Evolutionary conservation across 2,329 filamentous ascomycete genomes (phyloP), one percentile per base, ranked within the genome.

Genomic region (Neoascochyta sp.): DNA sequence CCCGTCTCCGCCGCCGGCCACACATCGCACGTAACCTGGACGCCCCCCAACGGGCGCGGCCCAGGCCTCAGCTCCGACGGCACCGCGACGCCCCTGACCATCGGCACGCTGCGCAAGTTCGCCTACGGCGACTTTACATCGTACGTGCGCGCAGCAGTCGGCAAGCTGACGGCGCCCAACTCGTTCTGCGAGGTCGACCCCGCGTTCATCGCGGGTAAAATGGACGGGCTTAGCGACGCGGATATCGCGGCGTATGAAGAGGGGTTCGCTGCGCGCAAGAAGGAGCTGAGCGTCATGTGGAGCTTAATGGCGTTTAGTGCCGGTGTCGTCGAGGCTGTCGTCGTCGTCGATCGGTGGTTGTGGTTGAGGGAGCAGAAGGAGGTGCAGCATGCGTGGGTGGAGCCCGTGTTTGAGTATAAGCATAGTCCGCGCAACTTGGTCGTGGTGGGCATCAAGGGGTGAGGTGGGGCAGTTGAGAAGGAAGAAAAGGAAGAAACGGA

Each of bases 261-360:
- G 7, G 58, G 64, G 22, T 95, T 83, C 62, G 22, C 25, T n/a
- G 70, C 72, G 21, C 72, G 82, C 32, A 86, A 83, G 66, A 84
- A 87, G 49, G 83, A 95, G 54, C 67, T 98, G 21, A 87, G 83
- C 53, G 75, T 93, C 6, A 78, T 93, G 36, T 98, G 92, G 92
- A 87, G 79, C 47, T 62, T 98, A 51, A 98, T 98, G 90, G 89
- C 92, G 1, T 95, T 95, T 52, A 93, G 87, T 60, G 89, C 90
- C 3, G 79, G 79, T 12, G 83, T 95, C 4, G 81, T 93, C 3
- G 92, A 98, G 68, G 86, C 87, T 17, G 69, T 93, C 36, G 90
- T 98, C 50, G 87, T 94, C 29, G 78, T 83, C 24, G 92, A 98
- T 69, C 75, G 92, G 24, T 98, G 87, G 85, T 68, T 85, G 40